Evolutionary conservation across 2,329 filamentous ascomycete genomes (phyloP).

Genomic region (Bipolaris gigantea): DNA sequence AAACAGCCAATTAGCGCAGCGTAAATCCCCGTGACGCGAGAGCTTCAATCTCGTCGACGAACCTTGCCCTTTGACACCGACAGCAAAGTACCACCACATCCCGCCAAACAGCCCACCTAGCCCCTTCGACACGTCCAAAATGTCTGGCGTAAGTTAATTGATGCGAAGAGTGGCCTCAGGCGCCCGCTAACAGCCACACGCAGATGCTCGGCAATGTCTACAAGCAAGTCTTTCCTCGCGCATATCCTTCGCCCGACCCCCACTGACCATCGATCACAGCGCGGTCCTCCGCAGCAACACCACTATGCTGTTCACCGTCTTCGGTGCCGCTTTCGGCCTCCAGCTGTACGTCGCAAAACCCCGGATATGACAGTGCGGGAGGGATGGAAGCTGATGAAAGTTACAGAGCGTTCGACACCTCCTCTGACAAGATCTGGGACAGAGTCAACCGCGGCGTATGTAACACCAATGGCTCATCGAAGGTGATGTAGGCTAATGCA

Average conservation of each 20-base stretch:
- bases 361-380: slow-evolving; percentile 2
- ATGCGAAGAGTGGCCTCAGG: neutral
- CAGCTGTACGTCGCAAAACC: slow-evolving; percentile 73
- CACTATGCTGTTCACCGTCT: slow-evolving; percentile 84
- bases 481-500: slow-evolving; percentile 22
- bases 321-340: slow-evolving; percentile 83
- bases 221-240: slow-evolving; percentile 48
- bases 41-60: slow-evolving; percentile 27
- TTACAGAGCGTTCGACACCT: slow-evolving; percentile 76
- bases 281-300: slow-evolving; percentile 83
- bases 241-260: slow-evolving; percentile 15
- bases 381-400: slow-evolving; percentile 24
- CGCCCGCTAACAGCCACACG: slow-evolving; percentile 33
- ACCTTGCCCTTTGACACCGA: slow-evolving; percentile 27
- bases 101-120: slow-evolving; percentile 25
- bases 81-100: slow-evolving; percentile 29
- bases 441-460: slow-evolving; percentile 81
- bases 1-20: slow-evolving; percentile 32
- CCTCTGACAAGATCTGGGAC: slow-evolving; percentile 88
- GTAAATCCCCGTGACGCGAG: slow-evolving; percentile 28
- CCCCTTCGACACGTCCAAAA: slow-evolving; percentile 49
- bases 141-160: slow-evolving; percentile 61
- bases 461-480: slow-evolving; percentile 1
- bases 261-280: slow-evolving; percentile 57
- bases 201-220: slow-evolving; percentile 59